Conservation (phyloP, 306 rosid genomes). For the Lagenaria siceraria region DNA sequence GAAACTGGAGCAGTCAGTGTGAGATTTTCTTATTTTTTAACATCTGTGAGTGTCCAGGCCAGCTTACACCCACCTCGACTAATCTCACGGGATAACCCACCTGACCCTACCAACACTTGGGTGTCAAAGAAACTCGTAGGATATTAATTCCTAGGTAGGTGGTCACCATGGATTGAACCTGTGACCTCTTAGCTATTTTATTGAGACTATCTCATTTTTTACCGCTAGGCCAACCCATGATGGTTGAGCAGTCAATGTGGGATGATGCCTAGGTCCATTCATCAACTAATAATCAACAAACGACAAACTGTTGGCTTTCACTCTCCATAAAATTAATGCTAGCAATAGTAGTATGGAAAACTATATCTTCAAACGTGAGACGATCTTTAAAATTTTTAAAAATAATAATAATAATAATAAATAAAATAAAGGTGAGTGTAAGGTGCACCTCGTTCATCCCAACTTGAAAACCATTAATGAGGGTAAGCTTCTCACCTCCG, state of each 20-base stretch:
- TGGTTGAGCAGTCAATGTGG: neutral
- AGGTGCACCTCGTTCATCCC: neutral
- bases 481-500: neutral
- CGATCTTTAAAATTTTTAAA: neutral
- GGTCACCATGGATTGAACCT: too few relatives aligned
- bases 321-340: neutral
- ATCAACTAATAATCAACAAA: neutral
- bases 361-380: neutral
- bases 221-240: too few relatives aligned
- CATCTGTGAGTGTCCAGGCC: too few relatives aligned
- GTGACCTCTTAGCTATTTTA: too few relatives aligned
- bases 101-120: too few relatives aligned
- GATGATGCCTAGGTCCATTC: neutral
- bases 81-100: too few relatives aligned
- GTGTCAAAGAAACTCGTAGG: too few relatives aligned
- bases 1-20: neutral
- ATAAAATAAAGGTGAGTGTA: neutral
- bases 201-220: too few relatives aligned
- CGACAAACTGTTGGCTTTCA: neutral
- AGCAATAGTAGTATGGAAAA: neutral
- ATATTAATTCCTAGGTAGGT: too few relatives aligned
- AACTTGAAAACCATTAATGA: neutral
- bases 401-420: too few relatives aligned
- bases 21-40: too few relatives aligned
- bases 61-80: too few relatives aligned